A percentile compares a stretch with the other conserved stretches of the same genome.
These are phyloP conservation scores for Anaeramoeba flamelloides DNA, from an alignment of 78 protist genomes.

Conservation along the genomic window DNA sequence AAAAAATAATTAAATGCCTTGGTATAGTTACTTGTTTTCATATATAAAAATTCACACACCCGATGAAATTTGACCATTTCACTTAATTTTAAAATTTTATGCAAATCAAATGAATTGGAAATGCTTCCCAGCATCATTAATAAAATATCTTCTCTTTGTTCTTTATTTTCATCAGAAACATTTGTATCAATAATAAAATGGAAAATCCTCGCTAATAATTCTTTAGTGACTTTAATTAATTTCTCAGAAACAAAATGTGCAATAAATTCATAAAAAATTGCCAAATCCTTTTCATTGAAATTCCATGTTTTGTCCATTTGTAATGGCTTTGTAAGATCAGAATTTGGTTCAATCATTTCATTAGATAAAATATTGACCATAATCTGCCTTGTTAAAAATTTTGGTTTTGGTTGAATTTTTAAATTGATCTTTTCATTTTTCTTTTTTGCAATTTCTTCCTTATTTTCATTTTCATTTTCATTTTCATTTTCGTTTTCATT, in stretches of 20 bases:
- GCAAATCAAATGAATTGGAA: not conserved
- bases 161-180: not conserved
- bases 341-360: not conserved
- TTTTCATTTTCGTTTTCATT: not conserved
- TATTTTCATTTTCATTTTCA: slow-evolving; percentile 1
- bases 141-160: not conserved
- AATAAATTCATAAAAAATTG: not conserved
- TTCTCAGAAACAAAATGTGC: not conserved
- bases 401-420: not conserved
- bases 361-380: not conserved
- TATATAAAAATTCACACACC: not conserved
- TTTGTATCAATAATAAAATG: not conserved
- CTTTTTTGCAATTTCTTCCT: not conserved
- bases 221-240: not conserved
- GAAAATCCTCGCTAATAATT: not conserved
- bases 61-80: not conserved
- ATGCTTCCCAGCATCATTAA: not conserved
- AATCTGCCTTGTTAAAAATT: not conserved
- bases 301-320: not conserved
- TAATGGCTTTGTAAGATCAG: not conserved
- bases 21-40: not conserved
- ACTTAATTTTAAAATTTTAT: not conserved
- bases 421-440: not conserved
- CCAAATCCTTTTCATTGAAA: not conserved
- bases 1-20: not conserved